Conservation (phyloP, 306 rosid genomes). For the Begonia peltatifolia region DNA sequence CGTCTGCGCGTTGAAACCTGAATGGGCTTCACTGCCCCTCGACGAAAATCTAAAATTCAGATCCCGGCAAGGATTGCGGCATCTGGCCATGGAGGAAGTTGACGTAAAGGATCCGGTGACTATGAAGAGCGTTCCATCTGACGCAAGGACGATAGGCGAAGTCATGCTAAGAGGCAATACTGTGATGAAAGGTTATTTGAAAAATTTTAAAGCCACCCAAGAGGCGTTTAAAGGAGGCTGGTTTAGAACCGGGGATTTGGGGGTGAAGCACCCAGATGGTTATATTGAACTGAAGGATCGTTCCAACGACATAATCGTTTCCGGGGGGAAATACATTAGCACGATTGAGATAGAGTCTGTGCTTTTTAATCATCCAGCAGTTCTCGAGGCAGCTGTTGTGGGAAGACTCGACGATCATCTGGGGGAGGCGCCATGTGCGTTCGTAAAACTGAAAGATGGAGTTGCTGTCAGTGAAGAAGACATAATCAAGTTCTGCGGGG, state of each 20-base stretch:
- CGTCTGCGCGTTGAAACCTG: conserved; percentile 61
- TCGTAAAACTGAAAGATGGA: conserved; percentile 67
- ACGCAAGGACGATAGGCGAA: conserved; percentile 72
- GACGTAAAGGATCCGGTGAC: conserved; percentile 66
- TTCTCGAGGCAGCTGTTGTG: conserved; percentile 68
- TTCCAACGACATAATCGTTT: conserved; percentile 73
- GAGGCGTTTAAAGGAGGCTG: conserved; percentile 77
- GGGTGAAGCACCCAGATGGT: conserved; percentile 67
- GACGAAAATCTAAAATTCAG: conserved; percentile 50
- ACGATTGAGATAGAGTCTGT: conserved; percentile 72
- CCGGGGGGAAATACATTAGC: conserved; percentile 84
- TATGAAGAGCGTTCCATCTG: conserved; percentile 61
- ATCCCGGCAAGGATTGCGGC: conserved; percentile 69
- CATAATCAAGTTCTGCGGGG: conserved; percentile 40
- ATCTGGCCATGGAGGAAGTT: conserved; percentile 52
- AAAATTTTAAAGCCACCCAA: conserved; percentile 42
- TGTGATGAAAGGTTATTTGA: conserved; percentile 75
- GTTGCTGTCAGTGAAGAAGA: conserved; percentile 28
- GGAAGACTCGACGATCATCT: conserved; percentile 68
- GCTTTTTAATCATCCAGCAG: conserved; percentile 54
- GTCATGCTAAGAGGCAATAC: conserved; percentile 84
- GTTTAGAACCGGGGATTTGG: conserved; percentile 75
- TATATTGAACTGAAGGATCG: conserved; percentile 75
- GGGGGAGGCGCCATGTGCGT: conserved; percentile 94
- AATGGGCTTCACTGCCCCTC: conserved; percentile 51